A percentile compares a stretch with the other conserved stretches of the same genome.
These are phyloP conservation scores for Neofusicoccum sp. DNA, from an alignment of 2,329 filamentous ascomycete species.

Conservation along the genomic window DNA sequence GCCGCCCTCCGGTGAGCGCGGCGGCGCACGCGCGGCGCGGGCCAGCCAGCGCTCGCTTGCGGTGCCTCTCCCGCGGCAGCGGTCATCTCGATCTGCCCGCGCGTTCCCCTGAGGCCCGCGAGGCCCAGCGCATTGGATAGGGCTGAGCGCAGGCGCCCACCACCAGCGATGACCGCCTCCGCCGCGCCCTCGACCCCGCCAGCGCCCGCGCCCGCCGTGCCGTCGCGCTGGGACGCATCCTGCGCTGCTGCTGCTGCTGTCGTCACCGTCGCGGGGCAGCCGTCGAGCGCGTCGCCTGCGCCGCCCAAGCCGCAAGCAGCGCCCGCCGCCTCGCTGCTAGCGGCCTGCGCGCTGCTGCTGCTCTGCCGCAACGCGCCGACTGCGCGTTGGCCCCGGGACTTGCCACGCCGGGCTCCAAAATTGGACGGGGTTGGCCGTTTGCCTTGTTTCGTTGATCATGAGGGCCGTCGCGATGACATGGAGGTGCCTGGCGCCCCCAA, in stretches of 20 bases:
- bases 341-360: not conserved
- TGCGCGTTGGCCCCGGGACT: constrained; percentile 6
- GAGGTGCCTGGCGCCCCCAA: not conserved
- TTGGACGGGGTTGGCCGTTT: constrained; percentile 9
- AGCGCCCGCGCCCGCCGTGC: not conserved
- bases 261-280: not conserved
- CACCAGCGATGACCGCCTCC: constrained; percentile 8
- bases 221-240: constrained; percentile 8
- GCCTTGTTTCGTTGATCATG: constrained; percentile 11
- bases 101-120: constrained; percentile 5
- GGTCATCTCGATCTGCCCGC: constrained; percentile 5
- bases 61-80: constrained; percentile 11
- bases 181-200: not conserved
- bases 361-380: constrained; percentile 4
- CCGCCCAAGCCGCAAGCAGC: not conserved
- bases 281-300: not conserved
- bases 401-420: constrained; percentile 7
- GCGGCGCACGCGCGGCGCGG: not conserved
- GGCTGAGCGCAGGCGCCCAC: constrained; percentile 12
- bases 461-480: not conserved
- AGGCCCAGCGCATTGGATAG: constrained; percentile 15
- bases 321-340: not conserved
- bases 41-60: constrained; percentile 4
- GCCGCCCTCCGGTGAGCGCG: not conserved
- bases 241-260: constrained; percentile 8